Evolutionary conservation across 495 filamentous ascomycete genomes (phyloP), one percentile per base, ranked within the genome.

Genomic region (Hyaloscypha hepaticicola): DNA sequence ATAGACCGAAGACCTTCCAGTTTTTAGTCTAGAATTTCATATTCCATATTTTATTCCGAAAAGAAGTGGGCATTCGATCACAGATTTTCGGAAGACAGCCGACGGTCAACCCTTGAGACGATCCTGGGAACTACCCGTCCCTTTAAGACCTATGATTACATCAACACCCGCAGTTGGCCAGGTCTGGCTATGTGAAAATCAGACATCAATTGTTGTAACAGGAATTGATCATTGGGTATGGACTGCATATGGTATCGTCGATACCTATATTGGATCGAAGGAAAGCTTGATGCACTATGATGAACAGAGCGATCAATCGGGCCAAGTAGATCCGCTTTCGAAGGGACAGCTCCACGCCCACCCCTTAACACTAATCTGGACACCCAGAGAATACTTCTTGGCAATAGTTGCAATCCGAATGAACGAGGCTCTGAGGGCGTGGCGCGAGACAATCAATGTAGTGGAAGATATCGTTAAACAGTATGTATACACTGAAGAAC

Each of bases 191-290:
- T 63, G 49, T 25, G 61, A 63, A 52, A 31, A 28, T 9, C 61
- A 63, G 29, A 49, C 45, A 16, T 63, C 61, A 11, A 21, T 63
- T n/a, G 25, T 25, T 8, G 61, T 63, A 24, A 63, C 61, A 16
- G 61, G 61, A 16, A 63, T 63, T 56, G 61, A 63, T 29, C 12
- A 50, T 31, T 57, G 14, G 28, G 61, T 56, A 8, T 63, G 61
- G 61, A 24, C 29, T 63, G 61, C 61, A 28, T 57, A 57, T 22
- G 14, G 51, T 9, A 19, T 63, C 29, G 28, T 63, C 51, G 61
- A 63, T 21, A 57, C 31, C 2, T 63, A 63, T 31, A 56, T 63
- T 56, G 61, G 55, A 16, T 48, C 50, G 25, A 19, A 63, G 29
- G 31, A 63, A 3, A 56, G 19, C 19, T 29, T 62, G 49, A 8